phyloP scores from a whole-genome alignment of 1,284 basidiomycete species.

The Cryptococcus depauperatus region DNA sequence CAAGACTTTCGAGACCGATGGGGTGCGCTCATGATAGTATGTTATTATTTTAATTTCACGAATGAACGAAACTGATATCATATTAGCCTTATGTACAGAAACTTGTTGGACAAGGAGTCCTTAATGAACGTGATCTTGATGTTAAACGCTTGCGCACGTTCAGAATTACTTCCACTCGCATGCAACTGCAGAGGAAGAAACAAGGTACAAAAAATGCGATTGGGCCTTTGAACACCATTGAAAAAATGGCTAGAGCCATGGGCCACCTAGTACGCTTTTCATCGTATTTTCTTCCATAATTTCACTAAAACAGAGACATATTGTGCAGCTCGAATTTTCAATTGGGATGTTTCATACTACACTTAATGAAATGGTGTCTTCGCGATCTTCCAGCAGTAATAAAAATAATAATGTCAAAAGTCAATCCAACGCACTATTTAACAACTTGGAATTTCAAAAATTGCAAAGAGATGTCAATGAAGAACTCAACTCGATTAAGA shows the following conservation, averaged over 20 bases:
- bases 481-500: slow-evolving; percentile 33
- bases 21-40: slow-evolving; percentile 63
- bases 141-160: slow-evolving; percentile 35
- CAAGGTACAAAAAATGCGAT: slow-evolving; percentile 23
- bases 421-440: slow-evolving; percentile 24
- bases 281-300: not conserved
- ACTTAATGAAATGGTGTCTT: slow-evolving; percentile 47
- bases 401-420: slow-evolving; percentile 36
- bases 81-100: slow-evolving; percentile 35
- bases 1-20: slow-evolving; percentile 37
- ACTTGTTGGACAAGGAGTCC: slow-evolving; percentile 33
- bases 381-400: slow-evolving; percentile 24
- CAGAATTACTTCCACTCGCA: slow-evolving; percentile 30
- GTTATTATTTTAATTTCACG: slow-evolving; percentile 19
- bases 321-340: slow-evolving; percentile 65
- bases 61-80: slow-evolving; percentile 1
- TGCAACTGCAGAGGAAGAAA: slow-evolving; percentile 25
- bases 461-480: slow-evolving; percentile 39
- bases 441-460: slow-evolving; percentile 41
- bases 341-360: slow-evolving; percentile 65
- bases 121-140: slow-evolving; percentile 37
- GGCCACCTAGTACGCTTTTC: slow-evolving; percentile 61
- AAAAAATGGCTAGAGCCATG: slow-evolving; percentile 65
- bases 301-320: too few species aligned
- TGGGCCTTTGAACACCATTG: slow-evolving; percentile 25